These are phyloP conservation scores for Gossypium stocksii DNA, from an alignment of 345 rosid genomes.

Conservation along the genomic window DNA sequence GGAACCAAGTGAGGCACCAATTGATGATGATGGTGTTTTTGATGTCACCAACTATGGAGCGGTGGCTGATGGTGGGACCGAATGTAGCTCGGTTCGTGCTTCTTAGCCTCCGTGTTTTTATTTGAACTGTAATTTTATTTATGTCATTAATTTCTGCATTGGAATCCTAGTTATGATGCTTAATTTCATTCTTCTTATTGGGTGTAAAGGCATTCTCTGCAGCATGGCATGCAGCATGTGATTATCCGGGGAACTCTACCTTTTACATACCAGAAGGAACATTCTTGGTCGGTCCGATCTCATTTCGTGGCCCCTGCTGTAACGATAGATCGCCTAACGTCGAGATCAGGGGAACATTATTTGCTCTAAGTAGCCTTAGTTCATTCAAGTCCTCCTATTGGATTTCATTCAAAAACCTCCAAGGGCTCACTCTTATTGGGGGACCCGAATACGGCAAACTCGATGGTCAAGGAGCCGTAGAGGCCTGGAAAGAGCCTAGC, in stretches of 20 bases:
- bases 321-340: slow-evolving; percentile 27
- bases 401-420: slow-evolving; percentile 33
- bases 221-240: slow-evolving; percentile 42
- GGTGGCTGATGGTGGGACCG: slow-evolving; percentile 28
- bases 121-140: neutral
- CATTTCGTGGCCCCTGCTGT: slow-evolving; percentile 34
- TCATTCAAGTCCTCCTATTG: slow-evolving; percentile 25
- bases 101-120: neutral
- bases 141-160: neutral
- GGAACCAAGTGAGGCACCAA: neutral
- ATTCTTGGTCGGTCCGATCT: slow-evolving; percentile 31
- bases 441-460: slow-evolving; percentile 9
- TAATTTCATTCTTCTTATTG: neutral
- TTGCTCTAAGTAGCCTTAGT: slow-evolving; percentile 24
- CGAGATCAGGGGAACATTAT: slow-evolving; percentile 33
- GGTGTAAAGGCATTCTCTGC: slow-evolving; percentile 27
- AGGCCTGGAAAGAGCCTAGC: slow-evolving; percentile 39
- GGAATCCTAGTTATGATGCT: neutral
- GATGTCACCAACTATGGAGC: slow-evolving; percentile 43
- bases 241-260: slow-evolving; percentile 20
- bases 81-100: slow-evolving; percentile 30
- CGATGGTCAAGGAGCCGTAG: slow-evolving; percentile 41
- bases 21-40: slow-evolving; percentile 14
- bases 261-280: slow-evolving; percentile 30
- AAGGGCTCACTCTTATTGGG: slow-evolving; percentile 26